Evolutionary conservation across 352 stramenopile species (phyloP).

Genomic region (Phytophthora sansomeana): DNA sequence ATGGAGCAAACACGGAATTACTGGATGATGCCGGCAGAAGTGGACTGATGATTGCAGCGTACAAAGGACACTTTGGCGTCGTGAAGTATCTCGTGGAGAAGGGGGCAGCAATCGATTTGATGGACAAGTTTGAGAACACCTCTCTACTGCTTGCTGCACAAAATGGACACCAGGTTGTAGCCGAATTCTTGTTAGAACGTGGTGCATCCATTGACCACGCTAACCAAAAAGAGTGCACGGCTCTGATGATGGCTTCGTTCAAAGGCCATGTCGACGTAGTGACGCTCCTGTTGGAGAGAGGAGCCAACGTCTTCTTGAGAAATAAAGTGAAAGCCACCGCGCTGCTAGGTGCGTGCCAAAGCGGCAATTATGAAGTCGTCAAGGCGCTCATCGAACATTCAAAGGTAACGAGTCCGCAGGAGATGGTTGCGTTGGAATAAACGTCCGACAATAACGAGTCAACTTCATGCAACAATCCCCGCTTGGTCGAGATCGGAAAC

Average conservation of each 20-base stretch:
- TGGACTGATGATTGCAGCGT: too few species aligned
- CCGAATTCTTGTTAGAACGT: background rate
- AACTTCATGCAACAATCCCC: too few species aligned
- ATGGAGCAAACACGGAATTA: too few species aligned
- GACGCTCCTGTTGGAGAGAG: background rate
- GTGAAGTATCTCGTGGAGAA: constrained; percentile 10
- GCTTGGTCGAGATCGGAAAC: too few species aligned
- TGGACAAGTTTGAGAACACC: background rate
- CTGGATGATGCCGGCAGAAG: too few species aligned
- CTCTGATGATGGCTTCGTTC: background rate
- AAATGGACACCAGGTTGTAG: background rate
- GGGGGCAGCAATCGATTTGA: background rate
- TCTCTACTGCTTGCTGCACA: background rate
- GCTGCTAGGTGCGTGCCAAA: background rate
- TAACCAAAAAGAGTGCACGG: background rate
- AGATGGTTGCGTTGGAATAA: too few species aligned
- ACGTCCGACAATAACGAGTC: too few species aligned
- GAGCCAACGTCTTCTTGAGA: too few species aligned
- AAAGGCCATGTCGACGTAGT: background rate
- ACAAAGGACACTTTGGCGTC: too few species aligned
- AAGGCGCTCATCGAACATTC: background rate
- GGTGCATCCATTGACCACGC: background rate
- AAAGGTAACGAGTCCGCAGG: too few species aligned
- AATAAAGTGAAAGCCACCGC: too few species aligned
- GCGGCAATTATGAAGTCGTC: too few species aligned